Percentiles rank a stretch among this genome's conserved stretches.
phyloP scores from a whole-genome alignment of 371 early-diverging fungal species.

The Mortierella sp. region DNA sequence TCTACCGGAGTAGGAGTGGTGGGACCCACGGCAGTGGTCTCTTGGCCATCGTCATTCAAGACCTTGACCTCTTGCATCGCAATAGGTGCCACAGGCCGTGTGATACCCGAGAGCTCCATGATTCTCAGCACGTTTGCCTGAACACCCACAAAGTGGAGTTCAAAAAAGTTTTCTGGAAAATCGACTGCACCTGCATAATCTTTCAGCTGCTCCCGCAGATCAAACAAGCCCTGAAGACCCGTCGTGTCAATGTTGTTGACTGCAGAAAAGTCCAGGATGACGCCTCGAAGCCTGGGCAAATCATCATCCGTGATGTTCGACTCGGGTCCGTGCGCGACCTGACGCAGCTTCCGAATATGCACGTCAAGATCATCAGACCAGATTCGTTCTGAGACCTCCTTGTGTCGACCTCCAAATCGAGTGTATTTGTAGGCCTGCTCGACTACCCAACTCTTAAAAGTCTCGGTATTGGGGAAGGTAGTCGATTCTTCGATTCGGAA shows the following conservation, averaged over 20 bases:
- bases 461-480: slow-evolving; percentile 77
- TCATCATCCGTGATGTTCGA: slow-evolving; percentile 48
- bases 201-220: slow-evolving; percentile 62
- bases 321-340: slow-evolving; percentile 30
- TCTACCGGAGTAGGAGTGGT: not conserved
- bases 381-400: slow-evolving; percentile 20
- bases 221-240: slow-evolving; percentile 77
- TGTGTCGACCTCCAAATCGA: slow-evolving; percentile 39
- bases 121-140: slow-evolving; percentile 45
- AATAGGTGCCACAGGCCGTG: slow-evolving; percentile 46
- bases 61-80: slow-evolving; percentile 32
- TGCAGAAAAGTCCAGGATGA: slow-evolving; percentile 82
- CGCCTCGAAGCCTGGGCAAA: slow-evolving; percentile 67
- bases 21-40: not conserved
- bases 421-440: slow-evolving; percentile 56
- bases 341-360: slow-evolving; percentile 35
- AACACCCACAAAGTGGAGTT: slow-evolving; percentile 52
- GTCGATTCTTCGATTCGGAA: slow-evolving; percentile 75
- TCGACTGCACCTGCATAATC: slow-evolving; percentile 58
- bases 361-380: slow-evolving; percentile 47
- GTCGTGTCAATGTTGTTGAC: slow-evolving; percentile 85
- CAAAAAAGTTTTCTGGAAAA: slow-evolving; percentile 31
- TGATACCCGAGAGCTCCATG: slow-evolving; percentile 54
- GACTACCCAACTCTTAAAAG: slow-evolving; percentile 57
- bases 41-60: slow-evolving; percentile 11